Evolutionary conservation across 768 basidiomycete species (phyloP).

Genomic region (Boletus rubroflammeus): DNA sequence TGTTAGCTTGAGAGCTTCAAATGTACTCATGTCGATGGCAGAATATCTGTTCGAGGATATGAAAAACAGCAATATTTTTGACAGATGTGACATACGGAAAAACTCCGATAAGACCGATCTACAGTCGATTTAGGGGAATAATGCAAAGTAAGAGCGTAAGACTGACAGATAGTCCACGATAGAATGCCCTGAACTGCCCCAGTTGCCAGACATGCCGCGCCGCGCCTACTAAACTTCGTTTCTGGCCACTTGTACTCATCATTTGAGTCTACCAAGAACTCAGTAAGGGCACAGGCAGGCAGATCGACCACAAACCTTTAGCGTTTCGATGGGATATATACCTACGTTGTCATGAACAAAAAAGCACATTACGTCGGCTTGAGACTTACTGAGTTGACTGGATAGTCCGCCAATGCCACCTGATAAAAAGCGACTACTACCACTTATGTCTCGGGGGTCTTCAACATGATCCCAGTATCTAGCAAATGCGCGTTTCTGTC

Average conservation of each 20-base stretch:
- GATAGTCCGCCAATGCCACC: conserved; percentile 95
- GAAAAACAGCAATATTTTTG: neutral
- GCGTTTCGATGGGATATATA: conserved; percentile 94
- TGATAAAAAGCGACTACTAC: conserved; percentile 87
- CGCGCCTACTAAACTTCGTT: conserved; percentile 57
- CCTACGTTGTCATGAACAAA: conserved; percentile 43
- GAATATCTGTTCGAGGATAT: conserved; percentile 53
- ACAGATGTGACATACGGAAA: conserved; percentile 70
- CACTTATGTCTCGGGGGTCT: conserved; percentile 85
- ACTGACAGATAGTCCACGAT: conserved; percentile 85
- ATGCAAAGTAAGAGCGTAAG: conserved; percentile 5
- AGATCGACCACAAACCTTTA: conserved; percentile 57
- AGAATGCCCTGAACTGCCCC: conserved; percentile 81
- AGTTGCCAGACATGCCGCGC: conserved; percentile 71
- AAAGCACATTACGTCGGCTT: conserved; percentile 3
- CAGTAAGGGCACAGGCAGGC: neutral
- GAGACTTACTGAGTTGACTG: conserved; percentile 78
- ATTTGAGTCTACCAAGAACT: conserved; percentile 69
- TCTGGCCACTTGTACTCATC: conserved; percentile 81
- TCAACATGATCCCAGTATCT: conserved; percentile 88
- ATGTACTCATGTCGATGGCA: conserved; percentile 97
- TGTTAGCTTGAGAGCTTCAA: conserved; percentile 90
- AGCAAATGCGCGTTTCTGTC: conserved; percentile 91
- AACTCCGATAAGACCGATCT: conserved; percentile 95
- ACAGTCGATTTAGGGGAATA: conserved; percentile 15